These are phyloP conservation scores for Penicillium crustosum DNA, from an alignment of 2,329 filamentous ascomycete species.

Conservation along the genomic window DNA sequence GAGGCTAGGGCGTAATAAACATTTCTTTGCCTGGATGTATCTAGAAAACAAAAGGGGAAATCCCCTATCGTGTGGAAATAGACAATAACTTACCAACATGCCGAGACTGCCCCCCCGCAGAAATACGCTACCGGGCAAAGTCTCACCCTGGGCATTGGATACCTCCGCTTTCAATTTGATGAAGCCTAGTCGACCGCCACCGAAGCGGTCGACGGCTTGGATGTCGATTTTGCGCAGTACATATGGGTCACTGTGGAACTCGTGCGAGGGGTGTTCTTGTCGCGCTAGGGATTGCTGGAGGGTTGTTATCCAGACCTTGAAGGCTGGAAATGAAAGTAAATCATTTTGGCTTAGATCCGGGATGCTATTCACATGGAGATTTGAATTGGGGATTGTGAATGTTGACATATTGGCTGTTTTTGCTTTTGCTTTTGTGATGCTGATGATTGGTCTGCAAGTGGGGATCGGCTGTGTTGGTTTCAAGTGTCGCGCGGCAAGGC, in stretches of 20 bases:
- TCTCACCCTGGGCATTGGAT: conserved; percentile 53
- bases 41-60: background rate
- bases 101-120: conserved; percentile 59
- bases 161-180: conserved; percentile 57
- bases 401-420: conserved; percentile 38
- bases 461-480: background rate
- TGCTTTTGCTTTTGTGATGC: background rate
- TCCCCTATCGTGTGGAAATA: background rate
- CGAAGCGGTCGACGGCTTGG: conserved; percentile 57
- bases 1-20: no score
- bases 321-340: conserved; percentile 53
- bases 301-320: conserved; percentile 55
- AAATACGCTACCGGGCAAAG: conserved; percentile 58
- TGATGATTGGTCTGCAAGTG: background rate
- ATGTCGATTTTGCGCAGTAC: conserved; percentile 53
- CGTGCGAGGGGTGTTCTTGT: conserved; percentile 49
- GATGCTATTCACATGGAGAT: conserved; percentile 45
- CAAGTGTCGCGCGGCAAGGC: conserved; percentile 4
- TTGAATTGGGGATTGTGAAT: conserved; percentile 41
- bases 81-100: conserved; percentile 50
- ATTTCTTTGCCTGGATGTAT: background rate
- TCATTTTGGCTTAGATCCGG: conserved; percentile 46
- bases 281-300: conserved; percentile 50
- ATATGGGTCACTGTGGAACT: conserved; percentile 55
- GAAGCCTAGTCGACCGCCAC: conserved; percentile 52